A percentile compares a stretch with the other conserved stretches of the same genome.
Evolutionary conservation across 139 green algal genomes (phyloP).

Genomic region (Coccomyxa sp.): DNA sequence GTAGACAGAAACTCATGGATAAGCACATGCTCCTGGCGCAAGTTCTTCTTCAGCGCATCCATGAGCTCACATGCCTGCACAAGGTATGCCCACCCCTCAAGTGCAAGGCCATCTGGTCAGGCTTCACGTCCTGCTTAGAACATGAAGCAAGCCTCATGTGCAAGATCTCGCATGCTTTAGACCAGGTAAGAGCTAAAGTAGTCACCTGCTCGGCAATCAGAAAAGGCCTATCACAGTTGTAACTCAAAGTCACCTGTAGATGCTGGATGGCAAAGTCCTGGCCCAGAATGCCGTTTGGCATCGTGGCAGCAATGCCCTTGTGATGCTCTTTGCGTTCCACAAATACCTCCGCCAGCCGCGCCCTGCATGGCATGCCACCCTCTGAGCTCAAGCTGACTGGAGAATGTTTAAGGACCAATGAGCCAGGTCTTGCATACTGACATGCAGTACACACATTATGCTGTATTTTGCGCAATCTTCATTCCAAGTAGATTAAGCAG

Average conservation of each 20-base stretch:
- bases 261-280: slow-evolving; percentile 1
- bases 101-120: background rate
- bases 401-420: too few relatives aligned
- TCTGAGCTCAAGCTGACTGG: background rate
- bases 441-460: too few relatives aligned
- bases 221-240: too few relatives aligned
- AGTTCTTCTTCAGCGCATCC: slow-evolving; percentile 8
- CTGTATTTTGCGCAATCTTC: too few relatives aligned
- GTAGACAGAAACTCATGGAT: slow-evolving; percentile 11
- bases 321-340: background rate
- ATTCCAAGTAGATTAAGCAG: too few relatives aligned
- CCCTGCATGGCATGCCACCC: background rate
- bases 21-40: slow-evolving; percentile 6
- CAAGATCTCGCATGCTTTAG: too few relatives aligned
- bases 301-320: background rate
- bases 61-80: background rate
- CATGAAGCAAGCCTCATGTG: background rate
- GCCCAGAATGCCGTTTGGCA: background rate
- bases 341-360: background rate
- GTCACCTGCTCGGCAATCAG: too few relatives aligned
- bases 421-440: too few relatives aligned
- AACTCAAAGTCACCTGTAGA: background rate
- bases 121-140: background rate
- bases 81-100: background rate
- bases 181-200: too few relatives aligned